Evolutionary conservation across 495 filamentous ascomycete species (phyloP).

Genomic region (Trichoderma reesei): DNA sequence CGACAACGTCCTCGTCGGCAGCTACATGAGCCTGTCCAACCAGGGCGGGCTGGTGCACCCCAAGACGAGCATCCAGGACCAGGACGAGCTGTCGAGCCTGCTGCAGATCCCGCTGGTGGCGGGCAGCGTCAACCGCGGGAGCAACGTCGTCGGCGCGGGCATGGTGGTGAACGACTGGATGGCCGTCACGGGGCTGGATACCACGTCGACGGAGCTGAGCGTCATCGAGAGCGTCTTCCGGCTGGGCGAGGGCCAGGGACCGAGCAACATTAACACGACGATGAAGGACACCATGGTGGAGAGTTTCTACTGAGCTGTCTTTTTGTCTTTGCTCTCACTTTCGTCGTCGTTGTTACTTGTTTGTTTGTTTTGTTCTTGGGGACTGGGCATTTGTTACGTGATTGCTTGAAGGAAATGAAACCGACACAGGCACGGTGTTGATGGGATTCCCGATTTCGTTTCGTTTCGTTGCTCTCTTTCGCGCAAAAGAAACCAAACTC

Average conservation of each 20-base stretch:
- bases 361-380: not conserved
- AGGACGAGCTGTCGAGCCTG: conserved; percentile 89
- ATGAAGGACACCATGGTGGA: conserved; percentile 98
- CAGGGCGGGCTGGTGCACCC: conserved; percentile 96
- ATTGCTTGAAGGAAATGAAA: not conserved
- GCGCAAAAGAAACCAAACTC: not conserved
- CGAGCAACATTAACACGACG: conserved; percentile 60
- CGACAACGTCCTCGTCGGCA: conserved; percentile 92
- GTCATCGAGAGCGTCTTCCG: conserved; percentile 94
- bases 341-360: not conserved
- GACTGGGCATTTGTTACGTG: not conserved
- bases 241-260: conserved; percentile 76
- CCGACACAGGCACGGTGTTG: conserved; percentile 2
- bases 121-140: conserved; percentile 84
- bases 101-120: conserved; percentile 94
- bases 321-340: not conserved
- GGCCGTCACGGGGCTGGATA: conserved; percentile 92
- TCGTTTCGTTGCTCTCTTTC: not conserved
- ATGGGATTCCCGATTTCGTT: conserved; percentile 1
- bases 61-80: conserved; percentile 91
- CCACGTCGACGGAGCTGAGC: conserved; percentile 90
- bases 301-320: conserved; percentile 70
- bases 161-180: conserved; percentile 99
- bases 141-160: conserved; percentile 87
- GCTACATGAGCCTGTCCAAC: conserved; percentile 93